Percentiles rank a stretch among this genome's conserved stretches.
Conservation (phyloP, 805 yeast genomes). For the Scheffersomyces ergatensis region DNA sequence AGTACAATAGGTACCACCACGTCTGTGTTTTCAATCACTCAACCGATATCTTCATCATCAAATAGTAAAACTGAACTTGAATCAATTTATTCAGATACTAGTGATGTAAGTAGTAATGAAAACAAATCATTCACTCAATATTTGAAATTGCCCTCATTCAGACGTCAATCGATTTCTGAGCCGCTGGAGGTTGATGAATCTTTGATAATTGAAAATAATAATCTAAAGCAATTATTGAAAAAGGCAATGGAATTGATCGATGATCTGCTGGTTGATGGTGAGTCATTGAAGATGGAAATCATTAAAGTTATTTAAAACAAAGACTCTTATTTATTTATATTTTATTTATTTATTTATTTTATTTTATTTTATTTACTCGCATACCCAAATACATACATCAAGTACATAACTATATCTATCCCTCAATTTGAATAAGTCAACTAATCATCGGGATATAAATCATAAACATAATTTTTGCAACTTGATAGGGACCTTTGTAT, state of each 20-base stretch:
- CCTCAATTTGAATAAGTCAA: too few species aligned
- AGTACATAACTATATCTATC: too few species aligned
- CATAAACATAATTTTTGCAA: too few species aligned
- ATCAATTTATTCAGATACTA: conserved; percentile 27
- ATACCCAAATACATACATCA: too few species aligned
- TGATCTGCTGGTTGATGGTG: conserved; percentile 7
- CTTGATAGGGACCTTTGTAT: too few species aligned
- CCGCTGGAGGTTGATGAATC: not conserved
- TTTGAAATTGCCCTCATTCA: conserved; percentile 16
- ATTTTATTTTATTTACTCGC: too few species aligned
- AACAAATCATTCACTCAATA: conserved; percentile 15
- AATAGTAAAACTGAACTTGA: conserved; percentile 13
- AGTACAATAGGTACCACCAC: conserved; percentile 7
- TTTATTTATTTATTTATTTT: too few species aligned
- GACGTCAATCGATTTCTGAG: not conserved
- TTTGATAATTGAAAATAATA: conserved; percentile 22
- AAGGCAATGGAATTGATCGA: conserved; percentile 22
- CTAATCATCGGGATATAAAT: too few species aligned
- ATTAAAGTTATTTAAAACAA: conserved; percentile 1
- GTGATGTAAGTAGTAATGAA: conserved; percentile 10
- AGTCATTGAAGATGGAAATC: conserved; percentile 12
- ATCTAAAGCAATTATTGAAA: conserved; percentile 21
- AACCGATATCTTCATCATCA: conserved; percentile 3
- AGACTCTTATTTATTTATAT: too few species aligned
- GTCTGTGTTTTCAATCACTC: conserved; percentile 11